Conservation (phyloP, 106 monocot species). For the Ottelia alismoides region DNA sequence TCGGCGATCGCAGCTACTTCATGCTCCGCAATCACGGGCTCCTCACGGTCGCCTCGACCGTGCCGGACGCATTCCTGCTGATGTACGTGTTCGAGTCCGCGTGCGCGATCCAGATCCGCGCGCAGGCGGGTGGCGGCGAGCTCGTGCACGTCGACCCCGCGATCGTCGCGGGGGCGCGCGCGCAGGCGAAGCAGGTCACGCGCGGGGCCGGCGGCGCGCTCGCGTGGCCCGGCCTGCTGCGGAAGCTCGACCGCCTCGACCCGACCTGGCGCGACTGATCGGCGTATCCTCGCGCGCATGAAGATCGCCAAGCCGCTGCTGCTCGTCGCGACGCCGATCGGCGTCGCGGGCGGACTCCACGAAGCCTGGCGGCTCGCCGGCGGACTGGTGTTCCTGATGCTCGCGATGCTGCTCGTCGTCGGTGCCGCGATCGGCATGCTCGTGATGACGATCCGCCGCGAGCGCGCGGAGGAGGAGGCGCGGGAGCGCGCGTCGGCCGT, state of each 20-base stretch:
- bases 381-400: no score
- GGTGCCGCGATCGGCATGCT: no score
- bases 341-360: no score
- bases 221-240: not conserved
- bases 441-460: no score
- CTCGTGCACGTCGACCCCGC: not conserved
- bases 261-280: not conserved
- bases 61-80: not conserved
- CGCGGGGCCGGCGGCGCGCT: not conserved
- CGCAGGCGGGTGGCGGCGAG: not conserved
- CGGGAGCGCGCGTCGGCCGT: no score
- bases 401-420: no score
- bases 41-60: not conserved
- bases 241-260: not conserved
- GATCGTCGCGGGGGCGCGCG: not conserved
- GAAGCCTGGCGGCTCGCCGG: no score
- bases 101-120: not conserved
- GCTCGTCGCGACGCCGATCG: no score
- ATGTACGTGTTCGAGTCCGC: not conserved
- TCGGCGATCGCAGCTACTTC: no score
- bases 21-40: no score
- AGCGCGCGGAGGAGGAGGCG: no score
- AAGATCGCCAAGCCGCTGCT: no score
- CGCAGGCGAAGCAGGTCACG: not conserved
- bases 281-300: not conserved